Evolutionary conservation across 495 filamentous ascomycete genomes (phyloP).

Genomic region (Neurospora terricola): DNA sequence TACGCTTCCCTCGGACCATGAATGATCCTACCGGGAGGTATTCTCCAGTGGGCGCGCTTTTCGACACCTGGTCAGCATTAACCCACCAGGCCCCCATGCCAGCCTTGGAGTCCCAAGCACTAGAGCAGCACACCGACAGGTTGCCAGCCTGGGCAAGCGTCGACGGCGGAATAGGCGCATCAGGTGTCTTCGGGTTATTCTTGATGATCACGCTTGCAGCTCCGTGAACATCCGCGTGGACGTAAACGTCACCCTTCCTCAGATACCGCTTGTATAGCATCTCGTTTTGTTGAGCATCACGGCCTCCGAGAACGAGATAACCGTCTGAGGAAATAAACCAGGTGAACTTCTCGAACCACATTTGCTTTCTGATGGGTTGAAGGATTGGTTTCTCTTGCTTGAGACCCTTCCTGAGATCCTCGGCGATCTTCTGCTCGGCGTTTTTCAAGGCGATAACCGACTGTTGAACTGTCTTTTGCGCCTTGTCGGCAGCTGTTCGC

Average conservation of each 20-base stretch:
- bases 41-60: slow-evolving; percentile 68
- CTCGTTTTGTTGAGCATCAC: slow-evolving; percentile 85
- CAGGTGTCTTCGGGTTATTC: slow-evolving; percentile 62
- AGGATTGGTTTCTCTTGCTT: slow-evolving; percentile 89
- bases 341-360: slow-evolving; percentile 95
- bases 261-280: slow-evolving; percentile 77
- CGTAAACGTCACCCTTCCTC: slow-evolving; percentile 80
- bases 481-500: slow-evolving; percentile 70
- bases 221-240: slow-evolving; percentile 83
- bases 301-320: slow-evolving; percentile 79
- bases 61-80: slow-evolving; percentile 74
- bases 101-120: slow-evolving; percentile 91
- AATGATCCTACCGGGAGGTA: slow-evolving; percentile 66
- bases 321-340: slow-evolving; percentile 96
- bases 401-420: slow-evolving; percentile 73
- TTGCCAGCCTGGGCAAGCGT: slow-evolving; percentile 86
- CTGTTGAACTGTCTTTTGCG: slow-evolving; percentile 73
- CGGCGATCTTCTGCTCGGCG: slow-evolving; percentile 75
- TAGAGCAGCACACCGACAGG: slow-evolving; percentile 71
- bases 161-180: slow-evolving; percentile 81
- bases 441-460: slow-evolving; percentile 80
- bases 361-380: slow-evolving; percentile 65
- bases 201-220: slow-evolving; percentile 77
- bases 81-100: slow-evolving; percentile 96
- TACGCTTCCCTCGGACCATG: slow-evolving; percentile 73